Base-by-base conservation (phyloP, 2,329 filamentous ascomycete genomes). In the Alternaria angustiovoidea region DNA sequence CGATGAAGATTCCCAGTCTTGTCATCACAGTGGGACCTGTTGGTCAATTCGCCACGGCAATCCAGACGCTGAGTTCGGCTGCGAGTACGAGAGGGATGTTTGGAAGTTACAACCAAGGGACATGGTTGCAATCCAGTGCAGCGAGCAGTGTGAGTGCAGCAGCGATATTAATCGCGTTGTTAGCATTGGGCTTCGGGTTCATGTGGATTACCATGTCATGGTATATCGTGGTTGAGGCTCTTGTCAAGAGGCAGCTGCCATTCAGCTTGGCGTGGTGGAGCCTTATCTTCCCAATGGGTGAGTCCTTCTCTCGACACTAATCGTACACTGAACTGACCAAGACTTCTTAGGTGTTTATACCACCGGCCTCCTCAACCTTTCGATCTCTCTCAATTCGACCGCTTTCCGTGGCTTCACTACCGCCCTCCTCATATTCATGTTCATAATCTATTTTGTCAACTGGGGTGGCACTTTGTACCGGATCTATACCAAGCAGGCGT, bases 271-370 rank as follows among this genome's bases (percentile, higher is more conserved):
- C 64, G n/a, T 67, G 63, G 64, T 65, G 63, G 61, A 65, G 59
- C 16, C 47, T 66, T 57, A 66, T 67, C 8, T 71, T 64, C 43
- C 67, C 67, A 18, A 68, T 64, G 61, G 59, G 58, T 65, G 61
- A 36, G 61, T 46, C 26, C 3, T 4, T 28, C 14, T 22, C 22
- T 22, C 18, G 38, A 8, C 38, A 12, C 9, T 7, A 41, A 22
- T 22, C 5, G 12, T 22, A 14, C 22, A 22, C 11, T 20, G 18
- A 41, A 22, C 38, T 22, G 12, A 41, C 18, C 38, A 41, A 8
- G 5, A 22, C 4, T 12, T 22, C 38, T 2, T 39, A 68, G 59
- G 60, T 53, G 61, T 65, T 4, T 64, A 62, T 49, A 65, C 60
- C 16, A 64, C 66, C 7, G 57, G 54, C 16, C 46, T 69, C 49